Evolutionary conservation across 768 basidiomycete genomes (phyloP).

Genomic region (Leccinum uliginosum): DNA sequence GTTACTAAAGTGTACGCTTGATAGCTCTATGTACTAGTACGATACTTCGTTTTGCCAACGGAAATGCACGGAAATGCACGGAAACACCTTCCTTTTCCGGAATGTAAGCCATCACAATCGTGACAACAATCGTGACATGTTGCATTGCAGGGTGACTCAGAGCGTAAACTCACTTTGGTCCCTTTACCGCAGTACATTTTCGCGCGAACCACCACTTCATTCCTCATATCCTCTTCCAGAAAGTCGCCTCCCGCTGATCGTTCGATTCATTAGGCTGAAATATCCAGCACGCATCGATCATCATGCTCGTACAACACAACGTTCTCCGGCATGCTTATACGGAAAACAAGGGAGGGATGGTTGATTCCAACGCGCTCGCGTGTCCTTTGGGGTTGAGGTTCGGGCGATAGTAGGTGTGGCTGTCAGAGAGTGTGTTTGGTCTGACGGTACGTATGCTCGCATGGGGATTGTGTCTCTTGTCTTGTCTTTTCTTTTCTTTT

Average conservation of each 20-base stretch:
- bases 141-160: constrained; percentile 41
- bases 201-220: not conserved
- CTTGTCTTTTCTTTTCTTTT: too few relatives aligned
- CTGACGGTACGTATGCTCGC: constrained; percentile 48
- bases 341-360: constrained; percentile 67
- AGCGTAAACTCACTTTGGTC: constrained; percentile 63
- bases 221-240: constrained; percentile 40
- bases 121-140: too few relatives aligned
- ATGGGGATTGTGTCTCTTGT: not conserved
- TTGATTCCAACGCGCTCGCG: constrained; percentile 80
- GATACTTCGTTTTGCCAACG: too few relatives aligned
- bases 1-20: too few relatives aligned
- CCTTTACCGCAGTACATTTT: constrained; percentile 54
- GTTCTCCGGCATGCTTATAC: constrained; percentile 78
- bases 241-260: constrained; percentile 61
- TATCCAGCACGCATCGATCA: constrained; percentile 59
- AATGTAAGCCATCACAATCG: too few relatives aligned
- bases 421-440: constrained; percentile 69
- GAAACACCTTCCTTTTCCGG: too few relatives aligned
- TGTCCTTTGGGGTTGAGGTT: constrained; percentile 80
- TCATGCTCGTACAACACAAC: constrained; percentile 89
- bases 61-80: too few relatives aligned
- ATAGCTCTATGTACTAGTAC: too few relatives aligned
- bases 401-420: constrained; percentile 67
- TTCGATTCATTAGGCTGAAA: constrained; percentile 64